phyloP scores from a whole-genome alignment of 2,329 filamentous ascomycete genomes.

The Lizonia empirigonia region DNA sequence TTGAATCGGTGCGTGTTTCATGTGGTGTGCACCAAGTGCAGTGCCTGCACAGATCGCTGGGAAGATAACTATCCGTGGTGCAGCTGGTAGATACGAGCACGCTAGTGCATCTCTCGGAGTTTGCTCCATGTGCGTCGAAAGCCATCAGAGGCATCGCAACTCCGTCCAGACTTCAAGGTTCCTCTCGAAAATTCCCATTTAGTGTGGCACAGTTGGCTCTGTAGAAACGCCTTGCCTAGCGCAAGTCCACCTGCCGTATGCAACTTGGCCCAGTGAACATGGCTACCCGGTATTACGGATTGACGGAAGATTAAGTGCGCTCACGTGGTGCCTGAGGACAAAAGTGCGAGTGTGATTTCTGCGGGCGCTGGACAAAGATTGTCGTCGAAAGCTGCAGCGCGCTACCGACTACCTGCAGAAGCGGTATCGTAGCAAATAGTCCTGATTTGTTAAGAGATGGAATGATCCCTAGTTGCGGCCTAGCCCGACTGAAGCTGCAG shows the following conservation, averaged over 20 bases:
- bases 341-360: background rate
- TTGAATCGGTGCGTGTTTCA: background rate
- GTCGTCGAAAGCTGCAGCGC: conserved; percentile 23
- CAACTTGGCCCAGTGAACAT: background rate
- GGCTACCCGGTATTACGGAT: background rate
- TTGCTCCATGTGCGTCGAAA: conserved; percentile 4
- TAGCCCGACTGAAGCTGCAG: conserved; percentile 26
- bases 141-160: background rate
- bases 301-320: conserved; percentile 3
- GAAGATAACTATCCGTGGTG: background rate
- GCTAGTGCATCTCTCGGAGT: conserved; percentile 7
- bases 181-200: background rate
- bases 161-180: background rate
- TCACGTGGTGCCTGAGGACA: conserved; percentile 12
- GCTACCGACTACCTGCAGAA: conserved; percentile 27
- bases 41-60: background rate
- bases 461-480: conserved; percentile 23
- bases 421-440: conserved; percentile 27
- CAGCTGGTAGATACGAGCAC: background rate
- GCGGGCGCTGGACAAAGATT: conserved; percentile 9
- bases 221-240: background rate
- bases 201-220: conserved; percentile 4
- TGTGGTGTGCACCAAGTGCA: background rate
- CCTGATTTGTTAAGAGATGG: conserved; percentile 32
- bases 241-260: background rate